A percentile compares a stretch with the other conserved stretches of the same genome.
phyloP scores from a whole-genome alignment of 306 rosid species.

The Fagus sylvatica region DNA sequence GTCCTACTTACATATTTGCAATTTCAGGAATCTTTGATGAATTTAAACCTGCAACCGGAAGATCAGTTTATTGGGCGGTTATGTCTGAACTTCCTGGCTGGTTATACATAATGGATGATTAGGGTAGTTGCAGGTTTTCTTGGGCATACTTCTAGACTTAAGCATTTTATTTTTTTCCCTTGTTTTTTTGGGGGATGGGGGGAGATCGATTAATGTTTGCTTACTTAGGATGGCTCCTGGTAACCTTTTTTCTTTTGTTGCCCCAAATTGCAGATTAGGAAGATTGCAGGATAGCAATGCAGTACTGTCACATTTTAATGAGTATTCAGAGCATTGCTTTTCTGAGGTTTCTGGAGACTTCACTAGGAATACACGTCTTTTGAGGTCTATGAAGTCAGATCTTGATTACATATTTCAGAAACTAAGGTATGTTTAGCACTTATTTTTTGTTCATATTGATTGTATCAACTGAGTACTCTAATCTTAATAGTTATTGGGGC shows the following conservation, averaged over 20 bases:
- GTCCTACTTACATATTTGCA: no score
- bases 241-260: not conserved
- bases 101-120: not conserved
- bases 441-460: not conserved
- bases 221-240: not conserved
- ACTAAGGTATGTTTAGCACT: constrained; percentile 53
- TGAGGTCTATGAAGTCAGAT: constrained; percentile 80
- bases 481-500: no score
- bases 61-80: not conserved
- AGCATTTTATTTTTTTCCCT: not conserved
- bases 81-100: not conserved
- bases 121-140: not conserved
- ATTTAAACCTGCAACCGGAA: not conserved
- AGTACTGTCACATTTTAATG: constrained; percentile 83
- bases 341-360: constrained; percentile 75
- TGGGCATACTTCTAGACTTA: not conserved
- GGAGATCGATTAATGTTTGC: no score
- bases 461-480: not conserved
- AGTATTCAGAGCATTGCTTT: constrained; percentile 73
- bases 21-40: not conserved
- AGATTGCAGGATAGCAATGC: constrained; percentile 97
- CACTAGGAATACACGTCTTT: constrained; percentile 53
- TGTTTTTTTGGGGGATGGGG: not conserved
- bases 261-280: constrained; percentile 63
- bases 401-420: constrained; percentile 88